phyloP scores from a whole-genome alignment of 2,329 filamentous ascomycete species.

The Xylaria digitata region DNA sequence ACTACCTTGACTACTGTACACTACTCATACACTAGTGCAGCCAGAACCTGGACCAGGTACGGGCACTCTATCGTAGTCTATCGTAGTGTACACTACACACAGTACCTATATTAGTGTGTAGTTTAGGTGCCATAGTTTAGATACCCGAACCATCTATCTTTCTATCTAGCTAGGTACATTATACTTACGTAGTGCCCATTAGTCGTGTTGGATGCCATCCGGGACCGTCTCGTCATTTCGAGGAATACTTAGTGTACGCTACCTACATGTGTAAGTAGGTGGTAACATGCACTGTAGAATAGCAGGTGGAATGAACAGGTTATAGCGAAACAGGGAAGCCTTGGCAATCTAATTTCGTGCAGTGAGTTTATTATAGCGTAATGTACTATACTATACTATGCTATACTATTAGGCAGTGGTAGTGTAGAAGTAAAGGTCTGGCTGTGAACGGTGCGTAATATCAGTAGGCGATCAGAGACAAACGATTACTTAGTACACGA shows the following conservation, averaged over 20 bases:
- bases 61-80: not conserved
- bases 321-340: not conserved
- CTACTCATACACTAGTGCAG: not conserved
- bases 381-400: too few species aligned
- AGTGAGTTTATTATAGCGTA: too few species aligned
- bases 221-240: constrained; percentile 5
- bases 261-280: too few species aligned
- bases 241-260: too few species aligned
- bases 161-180: not conserved
- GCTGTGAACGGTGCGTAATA: not conserved
- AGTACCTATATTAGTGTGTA: too few species aligned
- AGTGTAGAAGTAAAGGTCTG: not conserved
- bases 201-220: constrained; percentile 17
- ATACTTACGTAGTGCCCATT: not conserved
- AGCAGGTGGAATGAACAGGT: not conserved
- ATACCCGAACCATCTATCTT: too few species aligned
- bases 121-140: too few species aligned
- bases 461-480: not conserved
- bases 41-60: constrained; percentile 15
- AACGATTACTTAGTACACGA: not conserved
- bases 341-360: not conserved
- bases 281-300: too few species aligned
- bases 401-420: too few species aligned
- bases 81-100: not conserved
- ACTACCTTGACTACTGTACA: too few species aligned